A percentile compares a stretch with the other conserved stretches of the same genome.
Evolutionary conservation across 2,329 filamentous ascomycete genomes (phyloP).

Genomic region (Torrubiellomyces zombiae): DNA sequence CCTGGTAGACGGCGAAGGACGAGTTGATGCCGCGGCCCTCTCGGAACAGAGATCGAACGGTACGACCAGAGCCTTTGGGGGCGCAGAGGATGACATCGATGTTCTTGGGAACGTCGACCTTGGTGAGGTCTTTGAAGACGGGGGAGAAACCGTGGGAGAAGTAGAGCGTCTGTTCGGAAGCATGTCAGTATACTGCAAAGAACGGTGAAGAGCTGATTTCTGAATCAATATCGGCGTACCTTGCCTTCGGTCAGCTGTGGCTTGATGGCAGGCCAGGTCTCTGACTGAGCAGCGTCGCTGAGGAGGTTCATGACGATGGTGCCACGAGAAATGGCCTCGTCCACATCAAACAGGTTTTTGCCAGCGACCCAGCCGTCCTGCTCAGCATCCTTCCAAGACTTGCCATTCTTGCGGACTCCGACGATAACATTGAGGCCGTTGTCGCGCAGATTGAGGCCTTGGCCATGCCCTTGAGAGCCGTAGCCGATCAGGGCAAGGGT

Average conservation of each 20-base stretch:
- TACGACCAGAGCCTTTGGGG: slow-evolving; percentile 97
- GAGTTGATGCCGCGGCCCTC: slow-evolving; percentile 99
- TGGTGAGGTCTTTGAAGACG: slow-evolving; percentile 98
- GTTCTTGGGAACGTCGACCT: slow-evolving; percentile 88
- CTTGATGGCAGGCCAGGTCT: slow-evolving; percentile 98
- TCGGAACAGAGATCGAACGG: slow-evolving; percentile 95
- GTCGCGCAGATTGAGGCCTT: slow-evolving; percentile 98
- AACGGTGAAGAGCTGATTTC: too few species aligned
- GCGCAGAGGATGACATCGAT: slow-evolving; percentile 99
- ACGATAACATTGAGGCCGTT: slow-evolving; percentile 98
- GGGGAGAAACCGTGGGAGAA: slow-evolving; percentile 99
- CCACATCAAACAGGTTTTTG: slow-evolving; percentile 97
- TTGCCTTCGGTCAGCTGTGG: slow-evolving; percentile 97
- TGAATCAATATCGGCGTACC: too few species aligned
- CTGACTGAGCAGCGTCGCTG: slow-evolving; percentile 90
- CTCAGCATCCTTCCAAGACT: slow-evolving; percentile 94
- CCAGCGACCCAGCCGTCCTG: slow-evolving; percentile 96
- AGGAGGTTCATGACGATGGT: slow-evolving; percentile 99
- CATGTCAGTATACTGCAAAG: too few species aligned
- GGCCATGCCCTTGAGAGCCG: slow-evolving; percentile 92
- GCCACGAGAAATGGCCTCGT: slow-evolving; percentile 84
- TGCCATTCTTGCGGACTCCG: slow-evolving; percentile 94
- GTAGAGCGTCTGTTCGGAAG: slow-evolving; percentile 66
- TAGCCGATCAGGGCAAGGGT: slow-evolving; percentile 98
- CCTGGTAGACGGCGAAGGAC: slow-evolving; percentile 94